Evolutionary conservation across 2,329 filamentous ascomycete genomes (phyloP), one percentile per base, ranked within the genome.

Genomic region (Pyricularia pennisetigena): DNA sequence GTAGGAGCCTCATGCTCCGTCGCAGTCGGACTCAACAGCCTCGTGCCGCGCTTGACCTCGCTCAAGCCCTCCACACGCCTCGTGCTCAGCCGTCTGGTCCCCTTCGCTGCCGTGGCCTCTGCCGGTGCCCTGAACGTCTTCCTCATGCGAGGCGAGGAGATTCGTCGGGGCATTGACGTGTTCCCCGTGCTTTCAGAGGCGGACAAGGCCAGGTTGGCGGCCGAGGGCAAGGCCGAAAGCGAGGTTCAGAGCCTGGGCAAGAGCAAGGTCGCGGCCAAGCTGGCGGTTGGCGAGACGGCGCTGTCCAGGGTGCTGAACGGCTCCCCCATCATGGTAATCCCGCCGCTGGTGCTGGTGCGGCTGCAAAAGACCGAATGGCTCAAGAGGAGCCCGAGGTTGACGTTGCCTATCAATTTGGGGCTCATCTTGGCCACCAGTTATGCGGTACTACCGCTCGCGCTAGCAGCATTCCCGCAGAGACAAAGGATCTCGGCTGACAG

Each of bases 121-220:
- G 95, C 95, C 4, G 94, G 93, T 74, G 93, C 89, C 1, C 84
- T 99, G 71, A 99, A 99, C 79, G 95, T 97, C 29, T 96, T 97
- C 80, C 86, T 99, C 68, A 99, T 99, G 95, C 92, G 95, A 69
- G 90, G 93, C 71, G 94, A 97, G 79, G 95, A 99, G 81, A 98
- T 99, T 74, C 86, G 91, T 75, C 87, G 87, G 70, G 95, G 95
- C 67, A 99, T 99, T 75, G 92, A 98, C 78, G 88, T 99, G 54
- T 97, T 90, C 78, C 93, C 94, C 1, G 89, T 93, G 7, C 85
- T 94, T 12, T 89, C 89, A 2, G 88, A 88, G 4, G 84, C 83
- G 20, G 89, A 93, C 76, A 91, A 89, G 79, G 79, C 78, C 66
- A 82, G 84, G 76, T 78, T 86, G 61, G 78, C 79, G 64, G 78